Percentiles rank a stretch among this genome's conserved stretches.
Conservation (phyloP, 768 basidiomycete species). For the Xanthoconium stramineum region DNA sequence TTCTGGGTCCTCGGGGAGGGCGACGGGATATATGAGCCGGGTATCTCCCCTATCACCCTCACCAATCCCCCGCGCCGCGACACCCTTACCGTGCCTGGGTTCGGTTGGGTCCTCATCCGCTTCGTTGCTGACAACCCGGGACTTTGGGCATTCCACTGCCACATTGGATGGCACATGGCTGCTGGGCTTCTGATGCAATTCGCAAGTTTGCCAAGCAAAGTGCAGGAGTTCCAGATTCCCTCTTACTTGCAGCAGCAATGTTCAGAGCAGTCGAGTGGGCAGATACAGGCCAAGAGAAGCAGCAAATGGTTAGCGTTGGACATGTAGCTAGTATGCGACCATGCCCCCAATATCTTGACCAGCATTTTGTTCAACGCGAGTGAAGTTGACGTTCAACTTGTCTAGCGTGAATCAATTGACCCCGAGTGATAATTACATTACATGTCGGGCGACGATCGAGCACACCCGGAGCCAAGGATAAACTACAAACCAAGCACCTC, state of each 20-base stretch:
- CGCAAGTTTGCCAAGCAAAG: conserved; percentile 35
- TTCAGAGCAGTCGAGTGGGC: conserved; percentile 28
- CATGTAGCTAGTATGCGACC: conserved; percentile 2
- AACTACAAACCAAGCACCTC: conserved; percentile 25
- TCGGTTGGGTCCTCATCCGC: conserved; percentile 36
- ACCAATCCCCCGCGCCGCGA: conserved; percentile 41
- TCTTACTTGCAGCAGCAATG: conserved; percentile 35
- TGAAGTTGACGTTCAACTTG: not conserved
- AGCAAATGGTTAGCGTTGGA: conserved; percentile 17
- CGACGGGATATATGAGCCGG: conserved; percentile 31
- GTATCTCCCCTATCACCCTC: conserved; percentile 27
- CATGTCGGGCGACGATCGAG: too few species aligned
- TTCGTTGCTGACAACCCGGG: conserved; percentile 45
- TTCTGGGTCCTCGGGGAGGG: conserved; percentile 37
- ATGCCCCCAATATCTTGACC: not conserved
- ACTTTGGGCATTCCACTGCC: conserved; percentile 47
- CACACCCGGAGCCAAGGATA: too few species aligned
- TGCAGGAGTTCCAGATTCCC: conserved; percentile 34
- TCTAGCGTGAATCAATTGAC: not conserved
- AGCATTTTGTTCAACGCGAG: not conserved
- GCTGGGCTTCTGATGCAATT: conserved; percentile 41
- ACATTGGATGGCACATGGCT: conserved; percentile 39
- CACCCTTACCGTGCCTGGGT: conserved; percentile 40
- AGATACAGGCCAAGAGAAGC: conserved; percentile 17
- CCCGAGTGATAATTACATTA: too few species aligned